Evolutionary conservation across 306 rosid genomes (phyloP).

Genomic region (Leucaena leucocephala): DNA sequence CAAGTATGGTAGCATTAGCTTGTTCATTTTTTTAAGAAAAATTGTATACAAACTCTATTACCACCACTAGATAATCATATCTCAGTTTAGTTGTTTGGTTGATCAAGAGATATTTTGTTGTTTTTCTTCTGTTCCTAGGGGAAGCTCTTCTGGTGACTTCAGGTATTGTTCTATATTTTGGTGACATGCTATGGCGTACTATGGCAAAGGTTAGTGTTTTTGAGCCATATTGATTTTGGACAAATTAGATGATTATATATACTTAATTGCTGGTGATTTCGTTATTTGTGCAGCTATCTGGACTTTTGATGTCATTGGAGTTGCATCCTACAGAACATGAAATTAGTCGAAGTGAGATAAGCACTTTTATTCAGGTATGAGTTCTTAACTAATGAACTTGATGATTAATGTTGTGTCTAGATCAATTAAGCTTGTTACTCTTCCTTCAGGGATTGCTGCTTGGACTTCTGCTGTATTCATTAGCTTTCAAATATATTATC

Average conservation of each 20-base stretch:
- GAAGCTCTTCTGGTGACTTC: conserved; percentile 82
- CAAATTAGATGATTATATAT: conserved; percentile 19
- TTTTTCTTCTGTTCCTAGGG: conserved; percentile 51
- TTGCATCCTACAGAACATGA: conserved; percentile 50
- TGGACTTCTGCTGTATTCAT: conserved; percentile 83
- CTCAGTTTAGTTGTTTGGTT: conserved; percentile 15
- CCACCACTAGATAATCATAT: conserved; percentile 12
- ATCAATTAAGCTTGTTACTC: conserved; percentile 38
- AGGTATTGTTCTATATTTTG: conserved; percentile 88
- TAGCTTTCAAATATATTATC: conserved; percentile 63
- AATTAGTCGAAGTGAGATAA: conserved; percentile 74
- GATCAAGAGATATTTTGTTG: conserved; percentile 19
- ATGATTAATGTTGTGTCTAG: conserved; percentile 33
- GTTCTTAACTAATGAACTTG: conserved; percentile 34
- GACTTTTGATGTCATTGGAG: conserved; percentile 53
- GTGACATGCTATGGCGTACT: conserved; percentile 80
- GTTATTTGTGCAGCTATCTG: conserved; percentile 57
- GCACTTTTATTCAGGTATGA: conserved; percentile 80
- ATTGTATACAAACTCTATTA: conserved; percentile 17
- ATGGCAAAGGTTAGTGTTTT: conserved; percentile 62
- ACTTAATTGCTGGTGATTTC: conserved; percentile 31
- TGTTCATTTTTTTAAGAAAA: neutral
- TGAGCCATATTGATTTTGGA: conserved; percentile 18
- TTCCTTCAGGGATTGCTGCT: conserved; percentile 82
- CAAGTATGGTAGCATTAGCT: neutral